A percentile compares a stretch with the other conserved stretches of the same genome.
phyloP scores from a whole-genome alignment of 345 rosid species.

The Gossypium ekmanianum region DNA sequence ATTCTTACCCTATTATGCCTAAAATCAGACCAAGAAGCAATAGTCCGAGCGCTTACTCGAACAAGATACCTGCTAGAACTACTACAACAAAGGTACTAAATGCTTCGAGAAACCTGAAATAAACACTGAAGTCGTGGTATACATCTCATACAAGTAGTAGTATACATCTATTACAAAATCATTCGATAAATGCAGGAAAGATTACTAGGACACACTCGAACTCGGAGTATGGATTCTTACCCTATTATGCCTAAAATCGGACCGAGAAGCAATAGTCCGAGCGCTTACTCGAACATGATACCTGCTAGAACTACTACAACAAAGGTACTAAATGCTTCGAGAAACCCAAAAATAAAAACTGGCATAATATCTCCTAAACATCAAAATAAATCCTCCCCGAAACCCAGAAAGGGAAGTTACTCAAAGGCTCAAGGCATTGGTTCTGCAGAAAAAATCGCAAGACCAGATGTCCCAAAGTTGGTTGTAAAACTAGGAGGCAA shows the following conservation, averaged over 20 bases:
- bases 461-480: not conserved
- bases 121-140: too few relatives aligned
- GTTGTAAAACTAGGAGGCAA: slow-evolving; percentile 11
- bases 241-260: slow-evolving; percentile 34
- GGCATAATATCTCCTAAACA: slow-evolving; percentile 32
- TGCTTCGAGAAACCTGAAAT: slow-evolving; percentile 36
- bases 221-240: slow-evolving; percentile 33
- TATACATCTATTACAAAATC: too few relatives aligned
- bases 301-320: slow-evolving; percentile 34
- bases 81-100: slow-evolving; percentile 30
- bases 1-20: slow-evolving; percentile 31
- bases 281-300: slow-evolving; percentile 31
- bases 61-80: slow-evolving; percentile 34
- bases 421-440: slow-evolving; percentile 27
- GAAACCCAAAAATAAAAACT: slow-evolving; percentile 33
- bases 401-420: slow-evolving; percentile 29
- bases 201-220: slow-evolving; percentile 42
- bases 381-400: slow-evolving; percentile 39
- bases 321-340: slow-evolving; percentile 36
- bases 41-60: slow-evolving; percentile 32
- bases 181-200: slow-evolving; percentile 25
- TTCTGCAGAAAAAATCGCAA: not conserved
- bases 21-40: slow-evolving; percentile 29
- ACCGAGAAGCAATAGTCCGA: slow-evolving; percentile 27
- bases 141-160: too few relatives aligned